Conservation (phyloP, 2,329 filamentous ascomycete genomes). For the Cladophialophora yegresii region DNA sequence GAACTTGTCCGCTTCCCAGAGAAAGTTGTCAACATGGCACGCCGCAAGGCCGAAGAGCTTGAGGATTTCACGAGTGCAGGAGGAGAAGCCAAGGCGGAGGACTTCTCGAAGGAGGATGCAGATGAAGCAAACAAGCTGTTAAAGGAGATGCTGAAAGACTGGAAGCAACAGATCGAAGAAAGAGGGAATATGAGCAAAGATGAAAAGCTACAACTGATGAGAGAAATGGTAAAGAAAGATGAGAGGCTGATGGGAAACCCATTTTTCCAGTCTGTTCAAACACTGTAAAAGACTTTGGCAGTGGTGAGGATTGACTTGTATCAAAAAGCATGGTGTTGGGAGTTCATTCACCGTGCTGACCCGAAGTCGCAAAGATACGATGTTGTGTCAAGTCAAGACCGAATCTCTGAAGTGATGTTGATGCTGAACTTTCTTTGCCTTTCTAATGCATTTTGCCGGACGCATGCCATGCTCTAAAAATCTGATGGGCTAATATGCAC, state of each 20-base stretch:
- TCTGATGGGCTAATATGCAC: background rate
- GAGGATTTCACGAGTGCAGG: conserved; percentile 88
- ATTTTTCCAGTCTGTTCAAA: conserved; percentile 53
- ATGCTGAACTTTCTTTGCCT: background rate
- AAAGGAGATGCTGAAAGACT: conserved; percentile 78
- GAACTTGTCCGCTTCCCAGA: conserved; percentile 94
- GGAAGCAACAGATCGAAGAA: conserved; percentile 74
- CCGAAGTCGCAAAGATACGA: background rate
- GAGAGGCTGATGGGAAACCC: conserved; percentile 62
- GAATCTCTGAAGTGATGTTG: background rate
- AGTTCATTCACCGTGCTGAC: background rate
- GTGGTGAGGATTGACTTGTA: background rate
- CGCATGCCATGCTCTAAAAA: background rate
- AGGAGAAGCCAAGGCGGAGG: conserved; percentile 47
- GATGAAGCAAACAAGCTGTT: conserved; percentile 83
- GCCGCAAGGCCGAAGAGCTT: conserved; percentile 94
- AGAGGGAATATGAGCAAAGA: conserved; percentile 62
- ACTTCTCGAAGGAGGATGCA: conserved; percentile 80
- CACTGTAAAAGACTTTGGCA: conserved; percentile 41
- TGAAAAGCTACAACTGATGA: conserved; percentile 76
- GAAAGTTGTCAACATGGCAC: conserved; percentile 99
- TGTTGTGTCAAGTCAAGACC: background rate
- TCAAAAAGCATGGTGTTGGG: conserved; percentile 21
- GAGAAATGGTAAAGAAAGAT: conserved; percentile 74
- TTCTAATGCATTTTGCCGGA: background rate